phyloP scores from a whole-genome alignment of 495 filamentous ascomycete species.

The Penicillium canariense region DNA sequence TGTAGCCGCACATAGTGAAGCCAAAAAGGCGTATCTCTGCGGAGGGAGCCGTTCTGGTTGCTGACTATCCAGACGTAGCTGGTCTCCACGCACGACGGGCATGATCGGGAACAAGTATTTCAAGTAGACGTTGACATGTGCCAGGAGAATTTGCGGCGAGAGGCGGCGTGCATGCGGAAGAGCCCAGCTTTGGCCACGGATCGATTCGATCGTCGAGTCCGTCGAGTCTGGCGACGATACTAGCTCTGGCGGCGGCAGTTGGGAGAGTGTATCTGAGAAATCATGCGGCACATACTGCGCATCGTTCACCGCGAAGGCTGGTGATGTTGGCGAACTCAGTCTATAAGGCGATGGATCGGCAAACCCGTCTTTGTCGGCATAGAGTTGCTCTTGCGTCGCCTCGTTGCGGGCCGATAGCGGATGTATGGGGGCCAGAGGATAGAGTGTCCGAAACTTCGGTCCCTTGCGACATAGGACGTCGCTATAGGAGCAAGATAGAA shows the following conservation, averaged over 20 bases:
- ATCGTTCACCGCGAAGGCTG: slow-evolving; percentile 27
- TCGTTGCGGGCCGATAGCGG: slow-evolving; percentile 30
- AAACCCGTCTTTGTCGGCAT: slow-evolving; percentile 22
- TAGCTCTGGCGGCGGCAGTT: slow-evolving; percentile 33
- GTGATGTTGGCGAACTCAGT: slow-evolving; percentile 32
- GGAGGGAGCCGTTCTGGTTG: slow-evolving; percentile 54
- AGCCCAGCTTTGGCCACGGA: slow-evolving; percentile 10
- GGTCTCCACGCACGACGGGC: slow-evolving; percentile 71
- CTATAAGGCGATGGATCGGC: slow-evolving; percentile 20
- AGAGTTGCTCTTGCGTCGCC: slow-evolving; percentile 13
- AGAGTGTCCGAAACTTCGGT: slow-evolving; percentile 46
- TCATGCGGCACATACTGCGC: slow-evolving; percentile 25
- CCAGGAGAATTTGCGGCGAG: slow-evolving; percentile 37
- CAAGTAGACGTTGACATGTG: slow-evolving; percentile 45
- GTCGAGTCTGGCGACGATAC: slow-evolving; percentile 44
- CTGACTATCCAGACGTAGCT: slow-evolving; percentile 63
- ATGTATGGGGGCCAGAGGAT: slow-evolving; percentile 44
- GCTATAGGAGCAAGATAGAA: slow-evolving; percentile 47
- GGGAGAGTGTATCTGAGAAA: slow-evolving; percentile 27
- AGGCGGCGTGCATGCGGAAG: slow-evolving; percentile 29
- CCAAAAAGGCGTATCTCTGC: slow-evolving; percentile 76
- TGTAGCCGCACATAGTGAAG: slow-evolving; percentile 77
- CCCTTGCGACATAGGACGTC: slow-evolving; percentile 45
- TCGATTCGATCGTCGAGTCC: slow-evolving; percentile 33
- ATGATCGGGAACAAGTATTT: slow-evolving; percentile 77